These are phyloP conservation scores for Penicillium sp. DNA, from an alignment of 2,329 filamentous ascomycete genomes.

Conservation along the genomic window DNA sequence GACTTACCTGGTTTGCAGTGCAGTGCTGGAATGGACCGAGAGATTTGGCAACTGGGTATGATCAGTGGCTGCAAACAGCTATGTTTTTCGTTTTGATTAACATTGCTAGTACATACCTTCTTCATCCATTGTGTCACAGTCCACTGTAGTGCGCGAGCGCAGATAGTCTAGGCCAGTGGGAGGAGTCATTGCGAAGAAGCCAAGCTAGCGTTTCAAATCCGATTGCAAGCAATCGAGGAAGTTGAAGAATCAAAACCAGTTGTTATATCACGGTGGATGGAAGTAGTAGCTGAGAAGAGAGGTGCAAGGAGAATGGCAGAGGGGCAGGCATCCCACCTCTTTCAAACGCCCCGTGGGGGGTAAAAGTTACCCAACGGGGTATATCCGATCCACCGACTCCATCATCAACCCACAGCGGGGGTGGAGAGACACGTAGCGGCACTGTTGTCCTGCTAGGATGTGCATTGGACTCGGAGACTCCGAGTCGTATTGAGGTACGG, in stretches of 20 bases:
- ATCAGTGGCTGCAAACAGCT: background rate
- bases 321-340: background rate
- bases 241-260: too few species aligned
- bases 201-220: background rate
- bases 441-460: background rate
- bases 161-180: constrained; percentile 47
- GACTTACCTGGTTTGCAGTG: constrained; percentile 58
- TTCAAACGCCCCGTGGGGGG: background rate
- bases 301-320: background rate
- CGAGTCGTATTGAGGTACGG: background rate
- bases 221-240: background rate
- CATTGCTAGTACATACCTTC: constrained; percentile 36
- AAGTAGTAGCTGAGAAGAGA: background rate
- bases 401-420: background rate
- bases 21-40: constrained; percentile 58
- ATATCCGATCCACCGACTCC: background rate
- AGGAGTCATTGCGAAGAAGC: constrained; percentile 20
- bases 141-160: constrained; percentile 50
- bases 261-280: background rate
- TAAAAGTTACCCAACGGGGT: background rate
- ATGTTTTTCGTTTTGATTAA: background rate
- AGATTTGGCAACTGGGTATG: constrained; percentile 46
- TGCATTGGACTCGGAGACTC: too few species aligned
- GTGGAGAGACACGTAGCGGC: background rate
- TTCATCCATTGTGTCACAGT: constrained; percentile 58